Base-by-base conservation (phyloP, 768 basidiomycete species). In the Neoboletus brunneissimus region DNA sequence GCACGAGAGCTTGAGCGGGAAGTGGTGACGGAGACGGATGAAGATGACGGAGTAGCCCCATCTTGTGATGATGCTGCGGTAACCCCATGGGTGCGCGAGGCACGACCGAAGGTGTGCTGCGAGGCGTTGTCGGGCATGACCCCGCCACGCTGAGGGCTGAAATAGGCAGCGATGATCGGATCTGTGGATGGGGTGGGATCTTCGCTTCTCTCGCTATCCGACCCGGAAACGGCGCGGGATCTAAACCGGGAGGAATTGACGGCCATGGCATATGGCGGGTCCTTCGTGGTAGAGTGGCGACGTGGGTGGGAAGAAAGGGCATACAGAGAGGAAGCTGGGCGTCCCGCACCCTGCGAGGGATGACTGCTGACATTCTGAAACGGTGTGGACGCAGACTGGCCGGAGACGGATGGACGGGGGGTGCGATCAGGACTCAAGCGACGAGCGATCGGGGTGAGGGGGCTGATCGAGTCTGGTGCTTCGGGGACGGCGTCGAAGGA, bases 51-150 rank as follows among this genome's bases (percentile, higher is more conserved):
- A 18, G 73, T 72, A 16, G 55, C 55, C 43, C 60, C 62, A 63
- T 67, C 65, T 50, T 58, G 69, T 20, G 52, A 64, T 43, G 56
- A 32, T 41, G 67, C 59, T 58, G 60, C 59, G 44, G 29, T 57
- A 34, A 56, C 56, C 49, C 65, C 59, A 56, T 64, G 63, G 35
- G 57, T 37, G 54, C 67, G 60, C 43, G 76, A 77, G 12, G 77
- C 78, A 49, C 67, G 72, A 53, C 79, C 83, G 54, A 81, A 81
- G 1, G 81, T 81, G 60, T 79, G 74, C 55, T 73, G 76, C 15
- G 81, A 83, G 29, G 76, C 75, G 9, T 75, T 72, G 65, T 83
- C 81, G 8, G 73, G 48, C 50, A 68, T 54, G 63, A 72, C 55
- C 32, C 54, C 62, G 58, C 48, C 60, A 71, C 54, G 68, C 48